Evolutionary conservation across 192 early-diverging fungal genomes (phyloP), one percentile per base, ranked within the genome.

Genomic region (Entomortierella chlamydospora): DNA sequence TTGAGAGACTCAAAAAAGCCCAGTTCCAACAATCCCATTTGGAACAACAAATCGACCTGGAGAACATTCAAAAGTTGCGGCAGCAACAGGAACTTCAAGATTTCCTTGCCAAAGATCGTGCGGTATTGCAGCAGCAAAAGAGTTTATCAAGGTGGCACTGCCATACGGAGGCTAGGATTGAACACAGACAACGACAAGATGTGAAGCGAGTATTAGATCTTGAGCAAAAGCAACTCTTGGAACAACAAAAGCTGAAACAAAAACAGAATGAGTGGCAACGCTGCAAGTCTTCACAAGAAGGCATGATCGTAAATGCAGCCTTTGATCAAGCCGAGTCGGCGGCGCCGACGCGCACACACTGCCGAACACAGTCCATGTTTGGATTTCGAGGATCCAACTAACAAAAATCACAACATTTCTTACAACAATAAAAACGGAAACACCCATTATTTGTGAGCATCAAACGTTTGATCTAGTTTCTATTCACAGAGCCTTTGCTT

Each of bases 41-140:
- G 6, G 61, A 79, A 28, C 67, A 79, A 23, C 74, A 79, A 41
- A 57, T 70, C 31, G 55, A 70, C 30, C 43, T 65, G 11, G 74
- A 79, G 49, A 58, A 69, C 17, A 37, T 26, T 30, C 74, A 79
- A 15, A 53, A 67, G 29, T 45, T 70, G 22, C 61, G 76, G 2
- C 68, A 70, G 26, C 76, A 79, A 57, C 57, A 31, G 1, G 76
- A 79, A 51, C 56, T 79, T 9, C 55, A 65, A 25, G 30, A 60
- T 9, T 55, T 66, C 20, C n/a, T 79, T 28, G 67, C 76, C 0
- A 70, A 63, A 22, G 62, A 79, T 42, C 37, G 76, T 2, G 33
- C 26, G 25, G 33, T 20, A 5, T 6, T 47, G 22, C 26, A 33
- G 15, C 49, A 71, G 22, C 49, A 71, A 34, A 41, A 50, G 45